A percentile compares a stretch with the other conserved stretches of the same genome.
Evolutionary conservation across 129 eudicot genomes (phyloP).

Genomic region (Gnaphalium uliginosum): DNA sequence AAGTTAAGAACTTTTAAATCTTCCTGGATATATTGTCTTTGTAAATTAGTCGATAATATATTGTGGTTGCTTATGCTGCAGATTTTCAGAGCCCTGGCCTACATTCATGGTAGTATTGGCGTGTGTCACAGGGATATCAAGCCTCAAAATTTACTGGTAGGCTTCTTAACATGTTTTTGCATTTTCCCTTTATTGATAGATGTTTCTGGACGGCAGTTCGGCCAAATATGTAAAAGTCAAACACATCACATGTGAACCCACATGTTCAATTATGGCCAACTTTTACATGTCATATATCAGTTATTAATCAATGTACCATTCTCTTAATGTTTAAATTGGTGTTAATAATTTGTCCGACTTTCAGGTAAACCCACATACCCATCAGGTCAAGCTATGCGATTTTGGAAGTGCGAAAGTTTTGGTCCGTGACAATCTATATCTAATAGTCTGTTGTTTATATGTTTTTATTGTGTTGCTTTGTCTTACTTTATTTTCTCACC

Average conservation of each 20-base stretch:
- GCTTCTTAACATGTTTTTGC: constrained; percentile 16
- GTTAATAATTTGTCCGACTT: neutral
- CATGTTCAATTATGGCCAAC: neutral
- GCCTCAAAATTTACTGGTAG: constrained; percentile 84
- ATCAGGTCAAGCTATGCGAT: constrained; percentile 83
- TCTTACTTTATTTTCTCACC: constrained; percentile 7
- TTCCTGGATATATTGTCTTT: neutral
- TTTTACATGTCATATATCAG: neutral
- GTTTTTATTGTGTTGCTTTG: constrained; percentile 15
- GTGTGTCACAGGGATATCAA: constrained; percentile 95
- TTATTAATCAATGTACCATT: neutral
- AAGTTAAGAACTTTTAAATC: constrained; percentile 2
- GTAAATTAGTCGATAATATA: neutral
- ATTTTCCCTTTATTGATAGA: neutral
- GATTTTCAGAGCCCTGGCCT: constrained; percentile 78
- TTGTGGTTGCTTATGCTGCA: constrained; percentile 30
- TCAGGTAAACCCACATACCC: constrained; percentile 94
- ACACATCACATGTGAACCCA: neutral
- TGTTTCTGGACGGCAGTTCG: neutral
- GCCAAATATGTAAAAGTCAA: neutral
- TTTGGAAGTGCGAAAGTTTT: constrained; percentile 91
- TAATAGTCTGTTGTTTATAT: neutral
- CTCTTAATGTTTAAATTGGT: neutral
- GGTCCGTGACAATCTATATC: constrained; percentile 40
- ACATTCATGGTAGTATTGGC: constrained; percentile 81